phyloP scores from a whole-genome alignment of 106 monocot genomes.

The Posidonia australis region DNA sequence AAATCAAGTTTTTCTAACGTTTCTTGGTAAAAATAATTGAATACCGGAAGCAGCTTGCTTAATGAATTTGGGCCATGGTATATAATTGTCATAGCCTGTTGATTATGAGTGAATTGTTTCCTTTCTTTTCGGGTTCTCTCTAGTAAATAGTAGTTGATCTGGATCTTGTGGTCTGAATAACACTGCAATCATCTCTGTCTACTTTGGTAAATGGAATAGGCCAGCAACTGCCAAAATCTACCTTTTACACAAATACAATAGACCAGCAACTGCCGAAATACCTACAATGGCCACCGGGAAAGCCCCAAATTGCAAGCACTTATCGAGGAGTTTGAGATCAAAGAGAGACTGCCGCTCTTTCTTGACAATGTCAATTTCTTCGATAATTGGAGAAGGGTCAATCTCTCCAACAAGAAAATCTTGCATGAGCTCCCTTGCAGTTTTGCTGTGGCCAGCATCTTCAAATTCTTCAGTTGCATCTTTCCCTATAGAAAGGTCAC shows the following conservation, averaged over 20 bases:
- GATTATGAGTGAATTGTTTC: no score
- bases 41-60: no score
- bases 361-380: conserved; percentile 37
- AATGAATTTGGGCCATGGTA: no score
- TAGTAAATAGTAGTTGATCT: no score
- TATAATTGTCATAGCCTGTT: no score
- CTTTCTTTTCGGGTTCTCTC: no score
- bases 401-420: conserved; percentile 68
- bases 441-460: conserved; percentile 73
- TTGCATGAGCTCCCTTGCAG: conserved; percentile 61
- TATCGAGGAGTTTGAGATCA: conserved; percentile 12
- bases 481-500: conserved; percentile 35
- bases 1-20: no score
- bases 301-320: conserved; percentile 31
- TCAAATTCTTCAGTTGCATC: conserved; percentile 89
- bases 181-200: no score
- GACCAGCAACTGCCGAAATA: conserved; percentile 31
- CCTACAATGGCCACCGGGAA: conserved; percentile 38
- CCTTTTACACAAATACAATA: conserved; percentile 36
- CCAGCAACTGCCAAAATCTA: conserved; percentile 3
- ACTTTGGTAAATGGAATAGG: no score
- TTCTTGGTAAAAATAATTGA: no score
- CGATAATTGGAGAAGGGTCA: conserved; percentile 27
- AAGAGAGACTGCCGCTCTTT: conserved; percentile 25
- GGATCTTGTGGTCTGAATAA: no score